phyloP scores from a whole-genome alignment of 805 yeast species.

The Diddensiella transvaalensis region DNA sequence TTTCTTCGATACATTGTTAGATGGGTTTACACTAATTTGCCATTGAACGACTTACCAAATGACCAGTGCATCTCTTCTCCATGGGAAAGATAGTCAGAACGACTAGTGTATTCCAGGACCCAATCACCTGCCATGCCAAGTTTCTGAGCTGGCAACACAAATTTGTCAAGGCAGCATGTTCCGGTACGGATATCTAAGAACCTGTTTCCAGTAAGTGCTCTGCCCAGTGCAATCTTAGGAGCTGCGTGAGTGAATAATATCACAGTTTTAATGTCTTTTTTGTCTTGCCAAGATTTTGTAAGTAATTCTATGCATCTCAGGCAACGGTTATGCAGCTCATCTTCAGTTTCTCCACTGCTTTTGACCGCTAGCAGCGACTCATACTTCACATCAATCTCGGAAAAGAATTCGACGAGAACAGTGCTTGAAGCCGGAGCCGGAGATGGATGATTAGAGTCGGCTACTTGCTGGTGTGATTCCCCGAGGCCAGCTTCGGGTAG shows the following conservation, averaged over 20 bases:
- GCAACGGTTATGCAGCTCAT: conserved; percentile 64
- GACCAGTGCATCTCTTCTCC: conserved; percentile 97
- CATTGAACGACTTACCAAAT: conserved; percentile 46
- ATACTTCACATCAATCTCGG: conserved; percentile 44
- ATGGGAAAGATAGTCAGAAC: conserved; percentile 58
- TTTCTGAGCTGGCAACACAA: conserved; percentile 26
- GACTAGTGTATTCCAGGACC: conserved; percentile 67
- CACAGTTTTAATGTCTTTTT: conserved; percentile 57
- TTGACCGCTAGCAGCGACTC: conserved; percentile 59
- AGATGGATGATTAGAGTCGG: conserved; percentile 27
- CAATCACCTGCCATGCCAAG: conserved; percentile 42
- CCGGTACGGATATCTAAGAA: conserved; percentile 66
- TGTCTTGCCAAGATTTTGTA: conserved; percentile 55
- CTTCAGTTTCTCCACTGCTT: conserved; percentile 66
- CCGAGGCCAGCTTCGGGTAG: conserved; percentile 80
- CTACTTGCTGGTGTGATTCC: conserved; percentile 77
- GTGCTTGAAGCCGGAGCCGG: conserved; percentile 64
- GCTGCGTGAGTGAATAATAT: conserved; percentile 92
- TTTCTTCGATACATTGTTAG: background rate
- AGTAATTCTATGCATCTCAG: conserved; percentile 51
- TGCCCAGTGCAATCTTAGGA: conserved; percentile 81
- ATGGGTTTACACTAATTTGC: background rate
- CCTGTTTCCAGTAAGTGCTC: conserved; percentile 57
- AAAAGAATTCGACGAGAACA: conserved; percentile 53
- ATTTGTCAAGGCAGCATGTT: conserved; percentile 78